phyloP scores from a whole-genome alignment of 495 filamentous ascomycete genomes.

The Platismatia glauca region DNA sequence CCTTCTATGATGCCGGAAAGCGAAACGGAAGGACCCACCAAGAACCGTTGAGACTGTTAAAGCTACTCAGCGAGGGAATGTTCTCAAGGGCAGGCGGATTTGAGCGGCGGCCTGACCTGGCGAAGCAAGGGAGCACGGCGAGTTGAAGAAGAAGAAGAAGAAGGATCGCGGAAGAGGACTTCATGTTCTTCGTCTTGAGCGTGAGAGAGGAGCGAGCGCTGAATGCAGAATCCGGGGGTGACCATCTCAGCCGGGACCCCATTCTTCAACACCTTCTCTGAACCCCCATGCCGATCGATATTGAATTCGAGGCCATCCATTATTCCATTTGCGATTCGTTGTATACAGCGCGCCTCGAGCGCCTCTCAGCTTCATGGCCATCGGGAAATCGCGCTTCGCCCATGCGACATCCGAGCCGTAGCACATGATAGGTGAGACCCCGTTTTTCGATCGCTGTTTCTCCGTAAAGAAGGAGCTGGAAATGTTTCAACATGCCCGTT shows the following conservation, averaged over 20 bases:
- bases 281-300: neutral
- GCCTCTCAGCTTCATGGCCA: neutral
- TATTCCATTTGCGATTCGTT: neutral
- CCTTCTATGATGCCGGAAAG: neutral
- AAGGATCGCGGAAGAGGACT: neutral
- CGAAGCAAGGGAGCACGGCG: neutral
- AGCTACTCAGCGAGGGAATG: neutral
- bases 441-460: neutral
- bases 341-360: neutral
- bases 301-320: neutral
- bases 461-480: neutral
- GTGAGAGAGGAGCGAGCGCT: neutral
- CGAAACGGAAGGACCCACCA: neutral
- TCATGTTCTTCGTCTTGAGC: neutral
- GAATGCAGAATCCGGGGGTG: neutral
- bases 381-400: neutral
- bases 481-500: neutral
- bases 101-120: neutral
- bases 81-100: neutral
- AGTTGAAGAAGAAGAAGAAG: neutral
- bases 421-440: neutral
- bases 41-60: neutral
- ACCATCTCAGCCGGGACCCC: neutral
- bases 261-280: neutral
- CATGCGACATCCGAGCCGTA: neutral